These are phyloP conservation scores for Serendipita sp. DNA, from an alignment of 768 basidiomycete species.

Conservation along the genomic window DNA sequence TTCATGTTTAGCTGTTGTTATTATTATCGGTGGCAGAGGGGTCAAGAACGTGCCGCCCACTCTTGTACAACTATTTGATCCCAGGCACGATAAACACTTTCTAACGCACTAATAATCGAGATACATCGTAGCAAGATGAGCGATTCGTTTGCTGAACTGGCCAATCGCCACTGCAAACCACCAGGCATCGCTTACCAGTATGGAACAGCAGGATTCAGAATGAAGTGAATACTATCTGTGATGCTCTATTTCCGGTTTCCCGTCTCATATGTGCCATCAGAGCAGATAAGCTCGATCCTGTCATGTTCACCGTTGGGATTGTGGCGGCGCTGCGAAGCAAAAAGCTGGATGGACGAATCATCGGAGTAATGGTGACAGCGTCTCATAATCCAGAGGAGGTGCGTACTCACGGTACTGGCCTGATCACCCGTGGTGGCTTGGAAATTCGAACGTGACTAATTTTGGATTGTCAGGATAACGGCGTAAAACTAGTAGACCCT, in stretches of 20 bases:
- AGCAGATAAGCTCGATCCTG: conserved; percentile 59
- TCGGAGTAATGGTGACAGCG: conserved; percentile 98
- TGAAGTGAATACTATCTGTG: conserved; percentile 39
- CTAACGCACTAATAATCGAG: too few relatives aligned
- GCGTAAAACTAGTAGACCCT: conserved; percentile 95
- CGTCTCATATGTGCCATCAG: conserved; percentile 22
- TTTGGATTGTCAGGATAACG: conserved; percentile 59
- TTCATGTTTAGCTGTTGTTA: too few relatives aligned
- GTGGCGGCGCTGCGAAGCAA: conserved; percentile 84
- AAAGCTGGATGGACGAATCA: conserved; percentile 73
- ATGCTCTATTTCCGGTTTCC: conserved; percentile 9
- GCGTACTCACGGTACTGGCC: conserved; percentile 13
- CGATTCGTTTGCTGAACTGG: conserved; percentile 17
- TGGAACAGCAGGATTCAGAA: conserved; percentile 91
- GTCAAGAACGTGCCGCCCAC: too few relatives aligned
- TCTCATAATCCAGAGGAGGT: conserved; percentile 99
- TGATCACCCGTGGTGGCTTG: conserved; percentile 1
- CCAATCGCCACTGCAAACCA: conserved; percentile 59
- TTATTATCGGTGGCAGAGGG: too few relatives aligned
- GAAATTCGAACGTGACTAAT: background rate
- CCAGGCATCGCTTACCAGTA: conserved; percentile 56
- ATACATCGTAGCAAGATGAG: background rate
- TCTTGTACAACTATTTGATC: too few relatives aligned
- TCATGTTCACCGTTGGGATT: conserved; percentile 86
- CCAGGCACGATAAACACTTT: too few relatives aligned